Evolutionary conservation across 805 yeast species (phyloP), one percentile per base, ranked within the genome.

Genomic region (Saccharomycopsis selenospora): DNA sequence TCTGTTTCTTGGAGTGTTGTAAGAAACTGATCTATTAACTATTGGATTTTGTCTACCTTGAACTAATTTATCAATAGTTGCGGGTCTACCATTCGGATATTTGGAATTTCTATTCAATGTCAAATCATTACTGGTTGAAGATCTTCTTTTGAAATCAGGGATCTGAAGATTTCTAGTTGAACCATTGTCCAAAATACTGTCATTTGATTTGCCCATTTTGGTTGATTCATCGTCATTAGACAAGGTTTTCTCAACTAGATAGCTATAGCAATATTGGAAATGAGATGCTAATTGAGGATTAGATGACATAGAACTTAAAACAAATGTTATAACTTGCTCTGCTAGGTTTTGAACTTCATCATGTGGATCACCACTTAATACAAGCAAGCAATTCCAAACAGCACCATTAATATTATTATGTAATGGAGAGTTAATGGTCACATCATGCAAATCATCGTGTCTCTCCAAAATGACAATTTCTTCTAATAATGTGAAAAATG

Each of bases 281-380:
- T 53, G 55, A 28, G 49, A 53, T 24, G 43, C 43, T 26, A 52
- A 38, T 3, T 47, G 43, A n/a, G 49, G 42, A 28, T 28, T 22
- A 4, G 43, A 42, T 66, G 38, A 69, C 69, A 48, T 67, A 61
- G 56, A 70, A 66, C 8, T 60, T 60, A 28, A 67, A 58, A 29
- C 60, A 45, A 36, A 68, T 51, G 1, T 67, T 13, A 53, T 48
- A 17, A 53, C 50, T 28, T 45, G 50, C 30, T 53, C 54, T 5
- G 56, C 23, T 11, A 48, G 18, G 25, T 48, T 75, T 50, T 77
- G 79, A 4, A 90, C 89, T 63, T 88, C 95, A 29, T 75, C 66
- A 62, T 84, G 93, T 0, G 98, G 96, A 63, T 93, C 99, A 55
- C 84, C 89, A 1, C 95, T 77, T 25, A 88, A 65, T 24, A 87